Conservation (phyloP, 73 alveolate species). For the Paramecium biaurelia region DNA sequence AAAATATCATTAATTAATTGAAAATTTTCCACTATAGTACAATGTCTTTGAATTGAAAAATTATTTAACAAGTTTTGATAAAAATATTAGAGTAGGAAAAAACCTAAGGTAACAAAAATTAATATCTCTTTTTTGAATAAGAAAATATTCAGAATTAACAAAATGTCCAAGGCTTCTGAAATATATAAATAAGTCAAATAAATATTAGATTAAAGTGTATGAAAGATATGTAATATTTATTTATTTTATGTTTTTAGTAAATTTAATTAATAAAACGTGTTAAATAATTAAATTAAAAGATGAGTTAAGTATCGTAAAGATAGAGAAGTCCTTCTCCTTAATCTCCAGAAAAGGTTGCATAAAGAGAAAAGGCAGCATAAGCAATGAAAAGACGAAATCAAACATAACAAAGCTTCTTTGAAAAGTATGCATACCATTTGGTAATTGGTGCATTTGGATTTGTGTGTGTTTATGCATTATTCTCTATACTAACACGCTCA, state of each 20-base stretch:
- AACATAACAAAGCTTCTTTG: conserved; percentile 17
- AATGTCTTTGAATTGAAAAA: too few relatives aligned
- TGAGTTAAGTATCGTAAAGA: conserved; percentile 3
- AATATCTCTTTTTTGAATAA: too few relatives aligned
- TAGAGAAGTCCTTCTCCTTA: conserved; percentile 12
- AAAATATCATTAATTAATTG: too few relatives aligned
- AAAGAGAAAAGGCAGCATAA: background rate
- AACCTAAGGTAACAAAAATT: too few relatives aligned
- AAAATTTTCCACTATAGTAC: too few relatives aligned
- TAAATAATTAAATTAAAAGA: conserved; percentile 5
- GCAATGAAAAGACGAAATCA: conserved; percentile 13
- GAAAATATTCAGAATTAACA: too few relatives aligned
- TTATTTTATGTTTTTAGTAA: background rate
- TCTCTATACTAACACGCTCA: background rate
- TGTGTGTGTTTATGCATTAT: background rate
- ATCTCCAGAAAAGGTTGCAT: background rate
- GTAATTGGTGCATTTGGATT: conserved; percentile 19
- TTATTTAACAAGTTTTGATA: too few relatives aligned
- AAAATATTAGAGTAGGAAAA: too few relatives aligned
- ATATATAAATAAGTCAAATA: too few relatives aligned
- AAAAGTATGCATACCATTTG: conserved; percentile 5
- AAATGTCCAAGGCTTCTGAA: too few relatives aligned
- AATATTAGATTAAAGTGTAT: too few relatives aligned
- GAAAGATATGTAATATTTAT: too few relatives aligned
- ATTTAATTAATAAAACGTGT: background rate